Evolutionary conservation across 1,284 basidiomycete genomes (phyloP), one percentile per base, ranked within the genome.

Genomic region (Pascua guehoae): DNA sequence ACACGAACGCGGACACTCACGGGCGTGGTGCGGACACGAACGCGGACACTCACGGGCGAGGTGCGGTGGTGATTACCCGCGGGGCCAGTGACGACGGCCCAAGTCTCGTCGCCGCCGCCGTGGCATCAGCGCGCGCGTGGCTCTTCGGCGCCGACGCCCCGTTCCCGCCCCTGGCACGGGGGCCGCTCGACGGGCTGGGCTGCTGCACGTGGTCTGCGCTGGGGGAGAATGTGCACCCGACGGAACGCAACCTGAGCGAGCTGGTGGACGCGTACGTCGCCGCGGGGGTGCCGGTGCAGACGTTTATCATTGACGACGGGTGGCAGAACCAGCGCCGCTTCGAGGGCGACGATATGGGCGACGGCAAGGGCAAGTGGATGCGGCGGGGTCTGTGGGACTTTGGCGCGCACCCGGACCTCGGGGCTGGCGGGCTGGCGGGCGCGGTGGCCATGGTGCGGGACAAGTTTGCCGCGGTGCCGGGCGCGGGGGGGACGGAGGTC

Each of bases 251-350:
- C 43, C 47, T 64, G 12, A 12, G 41, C 1, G 12, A 50, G 1
- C 57, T 61, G 15, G 41, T 59, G 12, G 48, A 54, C 24, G 49
- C 53, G 2, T 55, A 60, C 37, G 41, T 18, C 12, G 12, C 2
- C 2, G 53, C 53, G 7, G 39, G 44, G 12, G 41, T 66, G 12
- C 69, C 69, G 7, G 63, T 70, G 40, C 62, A 66, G 43, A 62
- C 65, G 1, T 71, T 66, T 56, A 54, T 73, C 17, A 67, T 73
- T 39, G 71, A 73, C 48, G 71, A 70, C 55, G 71, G 71, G n/a
- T 73, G 71, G 71, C 69, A 68, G 51, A 60, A 70, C 51, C 51
- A 51, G 42, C 58, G 52, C 38, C 51, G 24, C 12, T 49, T 44
- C 47, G n/a, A 32, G 44, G 42, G 39, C 32, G 24, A 32, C 24